phyloP scores from a whole-genome alignment of 1,284 basidiomycete genomes.

The Tilletia indica region DNA sequence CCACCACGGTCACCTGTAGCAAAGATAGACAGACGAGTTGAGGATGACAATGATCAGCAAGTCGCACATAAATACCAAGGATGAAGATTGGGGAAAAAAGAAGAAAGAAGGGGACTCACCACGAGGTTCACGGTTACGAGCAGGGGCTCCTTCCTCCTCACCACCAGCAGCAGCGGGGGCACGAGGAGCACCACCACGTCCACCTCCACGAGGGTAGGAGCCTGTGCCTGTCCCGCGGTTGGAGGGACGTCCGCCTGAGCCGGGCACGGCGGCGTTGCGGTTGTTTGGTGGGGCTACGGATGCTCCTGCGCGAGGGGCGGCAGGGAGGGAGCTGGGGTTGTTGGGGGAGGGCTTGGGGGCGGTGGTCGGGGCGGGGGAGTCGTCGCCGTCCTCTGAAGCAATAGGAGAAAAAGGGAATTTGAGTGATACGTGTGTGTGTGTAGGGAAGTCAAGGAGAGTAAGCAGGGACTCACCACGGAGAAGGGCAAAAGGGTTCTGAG shows the following conservation, averaged over 20 bases:
- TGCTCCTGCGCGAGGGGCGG: slow-evolving; percentile 45
- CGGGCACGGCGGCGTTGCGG: slow-evolving; percentile 22
- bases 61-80: slow-evolving; percentile 17
- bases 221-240: slow-evolving; percentile 16
- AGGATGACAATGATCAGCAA: not conserved
- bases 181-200: slow-evolving; percentile 30
- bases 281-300: not conserved
- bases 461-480: slow-evolving; percentile 45
- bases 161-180: slow-evolving; percentile 28
- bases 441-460: not conserved
- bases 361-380: slow-evolving; percentile 33
- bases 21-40: not conserved
- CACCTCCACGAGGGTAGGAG: slow-evolving; percentile 24
- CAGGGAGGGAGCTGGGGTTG: slow-evolving; percentile 30
- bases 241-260: slow-evolving; percentile 26
- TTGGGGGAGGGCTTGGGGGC: slow-evolving; percentile 36
- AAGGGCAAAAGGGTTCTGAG: slow-evolving; percentile 54
- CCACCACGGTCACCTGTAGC: slow-evolving; percentile 63
- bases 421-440: slow-evolving; percentile 16
- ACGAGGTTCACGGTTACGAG: slow-evolving; percentile 20
- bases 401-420: not conserved
- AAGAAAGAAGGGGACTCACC: slow-evolving; percentile 19
- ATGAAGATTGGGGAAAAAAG: not conserved
- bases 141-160: slow-evolving; percentile 33
- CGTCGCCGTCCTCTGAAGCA: slow-evolving; percentile 42